Percentiles rank a stretch among this genome's conserved stretches.
phyloP scores from a whole-genome alignment of 2,329 filamentous ascomycete genomes.

The Colletotrichum lindemuthianum region DNA sequence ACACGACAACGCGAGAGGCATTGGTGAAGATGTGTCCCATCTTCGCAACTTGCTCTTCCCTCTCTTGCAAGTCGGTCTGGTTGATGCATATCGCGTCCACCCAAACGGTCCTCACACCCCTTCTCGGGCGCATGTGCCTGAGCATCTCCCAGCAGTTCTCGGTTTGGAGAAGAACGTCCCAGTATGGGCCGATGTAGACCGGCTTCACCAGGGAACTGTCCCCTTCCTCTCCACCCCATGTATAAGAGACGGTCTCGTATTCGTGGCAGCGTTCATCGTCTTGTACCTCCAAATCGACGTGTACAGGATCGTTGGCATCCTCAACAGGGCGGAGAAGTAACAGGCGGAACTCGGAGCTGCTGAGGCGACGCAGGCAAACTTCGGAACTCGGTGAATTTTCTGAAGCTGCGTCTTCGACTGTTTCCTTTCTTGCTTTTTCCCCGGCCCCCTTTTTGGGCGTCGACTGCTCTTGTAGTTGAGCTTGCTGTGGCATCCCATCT shows the following conservation, averaged over 20 bases:
- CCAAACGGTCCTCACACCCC: conserved; percentile 37
- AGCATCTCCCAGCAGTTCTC: conserved; percentile 43
- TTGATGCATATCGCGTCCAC: conserved; percentile 43
- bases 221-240: background rate
- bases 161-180: conserved; percentile 43
- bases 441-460: background rate
- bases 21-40: conserved; percentile 40
- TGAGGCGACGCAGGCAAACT: background rate
- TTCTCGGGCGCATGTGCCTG: conserved; percentile 22
- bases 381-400: background rate
- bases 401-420: background rate
- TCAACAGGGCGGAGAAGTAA: background rate
- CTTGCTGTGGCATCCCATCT: background rate
- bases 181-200: conserved; percentile 38
- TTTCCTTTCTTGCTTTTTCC: too few species aligned
- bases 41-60: conserved; percentile 37
- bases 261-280: background rate
- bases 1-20: conserved; percentile 36
- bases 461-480: background rate
- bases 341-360: background rate
- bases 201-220: background rate
- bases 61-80: conserved; percentile 36
- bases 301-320: background rate
- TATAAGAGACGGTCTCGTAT: conserved; percentile 16
- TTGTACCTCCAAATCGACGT: background rate